Evolutionary conservation across 306 rosid genomes (phyloP).

Genomic region (Lablab purpureus): DNA sequence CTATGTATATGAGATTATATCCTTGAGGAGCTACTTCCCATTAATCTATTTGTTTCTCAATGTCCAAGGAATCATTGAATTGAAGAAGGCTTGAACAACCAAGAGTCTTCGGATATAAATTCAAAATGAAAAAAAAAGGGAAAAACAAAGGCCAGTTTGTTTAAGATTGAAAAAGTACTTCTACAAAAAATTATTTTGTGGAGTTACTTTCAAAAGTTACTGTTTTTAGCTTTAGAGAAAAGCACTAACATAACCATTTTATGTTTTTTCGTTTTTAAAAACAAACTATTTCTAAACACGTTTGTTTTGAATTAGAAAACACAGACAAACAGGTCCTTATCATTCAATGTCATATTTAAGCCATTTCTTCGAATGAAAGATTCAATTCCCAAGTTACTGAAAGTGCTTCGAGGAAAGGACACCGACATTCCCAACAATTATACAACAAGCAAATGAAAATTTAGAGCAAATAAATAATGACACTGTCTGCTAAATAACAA

Average conservation of each 20-base stretch:
- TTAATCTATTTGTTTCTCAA: too few relatives aligned
- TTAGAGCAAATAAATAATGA: conserved; percentile 32
- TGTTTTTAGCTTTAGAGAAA: background rate
- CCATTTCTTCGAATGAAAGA: conserved; percentile 6
- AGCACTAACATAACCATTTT: background rate
- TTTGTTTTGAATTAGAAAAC: background rate
- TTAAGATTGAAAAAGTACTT: background rate
- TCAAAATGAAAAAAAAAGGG: conserved; percentile 12
- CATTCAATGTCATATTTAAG: conserved; percentile 22
- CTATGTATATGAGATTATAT: too few relatives aligned
- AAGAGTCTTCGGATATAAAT: background rate
- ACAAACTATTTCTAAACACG: background rate
- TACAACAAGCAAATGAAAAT: conserved; percentile 2
- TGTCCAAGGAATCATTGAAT: too few relatives aligned
- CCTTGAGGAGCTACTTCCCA: too few relatives aligned
- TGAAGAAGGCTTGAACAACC: background rate
- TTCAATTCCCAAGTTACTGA: conserved; percentile 16
- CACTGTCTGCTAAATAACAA: conserved; percentile 12
- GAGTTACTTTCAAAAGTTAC: background rate
- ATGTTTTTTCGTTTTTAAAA: background rate
- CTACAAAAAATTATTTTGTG: background rate
- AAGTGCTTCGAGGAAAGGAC: conserved; percentile 31
- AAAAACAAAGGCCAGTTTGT: conserved; percentile 1
- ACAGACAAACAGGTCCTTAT: background rate
- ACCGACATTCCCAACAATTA: conserved; percentile 23